phyloP scores from a whole-genome alignment of 495 filamentous ascomycete genomes.

The Penicillium bialowiezense region DNA sequence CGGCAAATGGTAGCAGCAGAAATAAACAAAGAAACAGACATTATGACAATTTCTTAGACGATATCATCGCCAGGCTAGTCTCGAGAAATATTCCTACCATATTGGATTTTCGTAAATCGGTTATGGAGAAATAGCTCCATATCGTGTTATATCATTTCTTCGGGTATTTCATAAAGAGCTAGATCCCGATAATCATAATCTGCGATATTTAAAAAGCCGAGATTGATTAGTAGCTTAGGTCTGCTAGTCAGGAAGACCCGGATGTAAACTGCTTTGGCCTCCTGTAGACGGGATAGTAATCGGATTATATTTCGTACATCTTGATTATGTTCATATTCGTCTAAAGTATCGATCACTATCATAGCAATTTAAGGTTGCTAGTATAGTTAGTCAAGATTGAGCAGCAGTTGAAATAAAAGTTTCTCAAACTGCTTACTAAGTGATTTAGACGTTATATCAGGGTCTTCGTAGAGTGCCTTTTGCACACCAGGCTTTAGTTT shows the following conservation, averaged over 20 bases:
- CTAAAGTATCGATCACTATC: constrained; percentile 53
- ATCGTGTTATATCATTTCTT: constrained; percentile 25
- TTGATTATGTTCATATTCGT: constrained; percentile 45
- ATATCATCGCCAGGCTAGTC: constrained; percentile 39
- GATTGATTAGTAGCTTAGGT: constrained; percentile 43
- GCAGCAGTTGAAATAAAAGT: constrained; percentile 44
- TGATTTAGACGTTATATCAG: constrained; percentile 32
- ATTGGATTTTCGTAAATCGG: constrained; percentile 21
- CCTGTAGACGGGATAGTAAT: constrained; percentile 24
- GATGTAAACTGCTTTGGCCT: constrained; percentile 11
- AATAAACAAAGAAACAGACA: constrained; percentile 31
- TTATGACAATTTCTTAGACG: constrained; percentile 11
- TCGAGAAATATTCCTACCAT: constrained; percentile 4
- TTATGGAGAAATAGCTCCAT: constrained; percentile 25
- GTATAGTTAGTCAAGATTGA: background rate
- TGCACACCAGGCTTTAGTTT: constrained; percentile 27
- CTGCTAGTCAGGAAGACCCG: constrained; percentile 42
- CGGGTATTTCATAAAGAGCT: constrained; percentile 24
- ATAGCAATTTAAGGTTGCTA: constrained; percentile 14
- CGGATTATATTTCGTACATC: constrained; percentile 37
- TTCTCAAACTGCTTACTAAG: constrained; percentile 46
- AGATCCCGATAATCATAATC: constrained; percentile 21
- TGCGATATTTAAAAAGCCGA: constrained; percentile 23
- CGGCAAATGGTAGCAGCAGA: constrained; percentile 29
- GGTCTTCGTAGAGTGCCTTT: constrained; percentile 35